Conservation (phyloP, 176 grass and related monocot species). For the Otatea glauca region DNA sequence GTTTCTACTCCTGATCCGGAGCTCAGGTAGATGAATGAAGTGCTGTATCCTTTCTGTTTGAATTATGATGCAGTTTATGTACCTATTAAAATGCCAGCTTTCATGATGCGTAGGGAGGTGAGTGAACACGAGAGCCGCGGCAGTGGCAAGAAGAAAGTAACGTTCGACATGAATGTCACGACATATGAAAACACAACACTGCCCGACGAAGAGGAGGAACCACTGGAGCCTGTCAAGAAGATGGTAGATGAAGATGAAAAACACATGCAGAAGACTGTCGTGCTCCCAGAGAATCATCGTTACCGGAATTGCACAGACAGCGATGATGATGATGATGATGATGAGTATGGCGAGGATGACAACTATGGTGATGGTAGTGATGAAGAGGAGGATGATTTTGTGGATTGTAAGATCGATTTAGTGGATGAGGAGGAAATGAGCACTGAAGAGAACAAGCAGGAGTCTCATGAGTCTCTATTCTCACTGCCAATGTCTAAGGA, state of each 20-base stretch:
- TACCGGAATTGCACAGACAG: conserved; percentile 71
- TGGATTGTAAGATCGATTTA: conserved; percentile 62
- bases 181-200: conserved; percentile 52
- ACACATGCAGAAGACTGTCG: neutral
- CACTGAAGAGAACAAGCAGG: conserved; percentile 59
- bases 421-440: conserved; percentile 47
- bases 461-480: conserved; percentile 84
- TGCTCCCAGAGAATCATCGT: conserved; percentile 72
- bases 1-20: conserved; percentile 33
- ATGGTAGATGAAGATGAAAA: conserved; percentile 30
- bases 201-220: conserved; percentile 53
- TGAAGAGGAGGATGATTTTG: conserved; percentile 54
- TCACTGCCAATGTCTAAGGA: conserved; percentile 67
- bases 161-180: conserved; percentile 77
- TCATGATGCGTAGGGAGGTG: conserved; percentile 57
- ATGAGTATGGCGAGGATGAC: conserved; percentile 57
- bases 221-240: conserved; percentile 1
- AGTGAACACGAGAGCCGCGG: conserved; percentile 51
- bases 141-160: conserved; percentile 81
- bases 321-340: conserved; percentile 54
- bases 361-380: conserved; percentile 56
- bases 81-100: conserved; percentile 26
- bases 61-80: conserved; percentile 13
- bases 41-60: neutral
- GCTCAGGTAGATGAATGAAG: conserved; percentile 39